These are phyloP conservation scores for Scutellaria barbata DNA, from an alignment of 257 asterid species.

Conservation along the genomic window DNA sequence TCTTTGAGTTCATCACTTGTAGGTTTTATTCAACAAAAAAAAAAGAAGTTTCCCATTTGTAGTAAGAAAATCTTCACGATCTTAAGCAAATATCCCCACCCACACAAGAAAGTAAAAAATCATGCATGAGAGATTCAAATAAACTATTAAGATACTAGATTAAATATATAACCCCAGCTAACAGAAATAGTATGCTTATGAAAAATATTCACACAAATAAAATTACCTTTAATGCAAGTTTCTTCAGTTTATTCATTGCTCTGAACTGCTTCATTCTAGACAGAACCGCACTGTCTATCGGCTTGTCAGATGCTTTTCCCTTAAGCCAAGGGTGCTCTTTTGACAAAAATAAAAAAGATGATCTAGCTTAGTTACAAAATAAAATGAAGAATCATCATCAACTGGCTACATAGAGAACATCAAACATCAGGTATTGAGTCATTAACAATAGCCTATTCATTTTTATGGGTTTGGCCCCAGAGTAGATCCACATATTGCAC, in stretches of 20 bases:
- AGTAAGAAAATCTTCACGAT: too few relatives aligned
- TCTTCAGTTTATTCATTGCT: slow-evolving; percentile 86
- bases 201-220: neutral
- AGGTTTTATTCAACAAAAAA: too few relatives aligned
- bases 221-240: slow-evolving; percentile 76
- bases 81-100: neutral
- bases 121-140: neutral
- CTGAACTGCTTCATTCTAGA: slow-evolving; percentile 90
- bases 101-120: neutral
- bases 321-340: slow-evolving; percentile 82
- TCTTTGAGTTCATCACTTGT: neutral
- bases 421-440: neutral
- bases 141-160: neutral
- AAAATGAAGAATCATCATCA: slow-evolving; percentile 22
- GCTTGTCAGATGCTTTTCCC: slow-evolving; percentile 86
- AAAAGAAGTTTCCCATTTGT: too few relatives aligned
- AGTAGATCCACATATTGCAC: neutral
- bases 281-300: slow-evolving; percentile 81
- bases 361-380: slow-evolving; percentile 3
- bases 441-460: neutral
- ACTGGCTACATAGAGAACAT: neutral
- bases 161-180: neutral
- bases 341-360: slow-evolving; percentile 16
- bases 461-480: slow-evolving; percentile 7
- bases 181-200: neutral